Evolutionary conservation across 306 rosid genomes (phyloP).

Genomic region (Medicago lupulina): DNA sequence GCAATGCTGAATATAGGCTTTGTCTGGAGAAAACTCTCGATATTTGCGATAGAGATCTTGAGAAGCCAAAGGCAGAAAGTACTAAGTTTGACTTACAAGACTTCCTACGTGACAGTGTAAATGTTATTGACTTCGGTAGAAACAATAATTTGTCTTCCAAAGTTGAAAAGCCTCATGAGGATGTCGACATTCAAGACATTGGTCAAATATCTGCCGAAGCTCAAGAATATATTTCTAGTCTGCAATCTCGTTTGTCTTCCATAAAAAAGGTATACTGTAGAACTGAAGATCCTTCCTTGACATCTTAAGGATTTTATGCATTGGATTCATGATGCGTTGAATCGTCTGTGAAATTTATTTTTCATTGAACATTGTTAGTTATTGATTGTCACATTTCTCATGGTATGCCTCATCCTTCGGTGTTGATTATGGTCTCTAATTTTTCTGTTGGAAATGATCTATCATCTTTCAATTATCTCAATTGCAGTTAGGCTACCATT

Average conservation of each 20-base stretch:
- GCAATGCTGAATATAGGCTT: constrained; percentile 94
- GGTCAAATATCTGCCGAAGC: constrained; percentile 82
- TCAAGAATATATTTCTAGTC: constrained; percentile 66
- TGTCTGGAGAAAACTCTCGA: constrained; percentile 82
- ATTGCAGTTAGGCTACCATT: constrained; percentile 18
- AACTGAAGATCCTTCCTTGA: constrained; percentile 1
- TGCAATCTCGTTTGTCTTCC: constrained; percentile 83
- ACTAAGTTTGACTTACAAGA: constrained; percentile 62
- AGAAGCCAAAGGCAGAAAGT: constrained; percentile 53
- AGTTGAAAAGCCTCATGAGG: constrained; percentile 51
- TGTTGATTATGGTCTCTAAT: constrained; percentile 25
- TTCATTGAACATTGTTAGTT: constrained; percentile 6
- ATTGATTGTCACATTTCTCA: constrained; percentile 15
- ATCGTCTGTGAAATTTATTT: constrained; percentile 24
- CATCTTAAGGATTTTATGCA: constrained; percentile 23
- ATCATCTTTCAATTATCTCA: constrained; percentile 22
- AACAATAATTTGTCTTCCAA: constrained; percentile 57
- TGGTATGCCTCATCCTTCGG: constrained; percentile 20
- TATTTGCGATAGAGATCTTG: constrained; percentile 57
- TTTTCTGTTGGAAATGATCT: constrained; percentile 23
- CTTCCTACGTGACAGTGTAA: constrained; percentile 64
- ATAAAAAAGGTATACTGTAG: constrained; percentile 66
- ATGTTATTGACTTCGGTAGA: constrained; percentile 52
- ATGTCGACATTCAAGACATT: constrained; percentile 62
- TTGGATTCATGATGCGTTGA: constrained; percentile 30